These are phyloP conservation scores for Massariosphaeria phaeospora DNA, from an alignment of 495 filamentous ascomycete species.

Conservation along the genomic window DNA sequence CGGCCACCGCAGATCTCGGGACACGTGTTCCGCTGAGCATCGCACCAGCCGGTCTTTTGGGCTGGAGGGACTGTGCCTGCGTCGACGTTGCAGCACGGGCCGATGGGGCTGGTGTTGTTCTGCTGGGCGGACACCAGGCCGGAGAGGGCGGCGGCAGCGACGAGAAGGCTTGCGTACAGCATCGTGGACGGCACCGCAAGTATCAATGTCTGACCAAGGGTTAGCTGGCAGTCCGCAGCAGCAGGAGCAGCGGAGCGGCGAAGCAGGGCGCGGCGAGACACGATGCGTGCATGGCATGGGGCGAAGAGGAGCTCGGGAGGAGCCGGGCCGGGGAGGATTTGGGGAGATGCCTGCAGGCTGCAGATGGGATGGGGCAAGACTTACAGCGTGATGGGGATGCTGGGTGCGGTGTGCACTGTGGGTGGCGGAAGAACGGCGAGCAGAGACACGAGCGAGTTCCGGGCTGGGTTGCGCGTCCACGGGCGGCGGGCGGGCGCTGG, in stretches of 20 bases:
- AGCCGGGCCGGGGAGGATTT: no score
- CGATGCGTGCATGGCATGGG: background rate
- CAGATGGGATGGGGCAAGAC: no score
- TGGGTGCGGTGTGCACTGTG: no score
- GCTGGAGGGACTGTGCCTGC: conserved; percentile 20
- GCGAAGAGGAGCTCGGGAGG: no score
- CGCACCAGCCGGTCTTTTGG: conserved; percentile 35
- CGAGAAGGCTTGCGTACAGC: conserved; percentile 39
- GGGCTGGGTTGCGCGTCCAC: no score
- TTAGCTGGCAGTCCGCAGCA: conserved; percentile 3
- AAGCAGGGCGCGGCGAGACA: background rate
- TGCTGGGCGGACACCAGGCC: conserved; percentile 40
- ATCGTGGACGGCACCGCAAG: conserved; percentile 29
- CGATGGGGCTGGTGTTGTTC: conserved; percentile 20
- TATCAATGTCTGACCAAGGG: conserved; percentile 32
- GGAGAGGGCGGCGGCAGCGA: conserved; percentile 37
- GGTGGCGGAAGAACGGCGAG: no score
- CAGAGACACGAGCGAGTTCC: no score
- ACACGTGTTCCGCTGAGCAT: conserved; percentile 38
- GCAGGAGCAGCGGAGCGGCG: background rate
- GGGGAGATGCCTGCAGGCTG: no score
- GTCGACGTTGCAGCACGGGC: conserved; percentile 30
- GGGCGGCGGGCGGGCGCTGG: no score
- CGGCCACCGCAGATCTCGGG: conserved; percentile 39
- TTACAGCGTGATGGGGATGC: no score